Base-by-base conservation (phyloP, 2,329 filamentous ascomycete genomes). In the Sporothrix globosa region DNA sequence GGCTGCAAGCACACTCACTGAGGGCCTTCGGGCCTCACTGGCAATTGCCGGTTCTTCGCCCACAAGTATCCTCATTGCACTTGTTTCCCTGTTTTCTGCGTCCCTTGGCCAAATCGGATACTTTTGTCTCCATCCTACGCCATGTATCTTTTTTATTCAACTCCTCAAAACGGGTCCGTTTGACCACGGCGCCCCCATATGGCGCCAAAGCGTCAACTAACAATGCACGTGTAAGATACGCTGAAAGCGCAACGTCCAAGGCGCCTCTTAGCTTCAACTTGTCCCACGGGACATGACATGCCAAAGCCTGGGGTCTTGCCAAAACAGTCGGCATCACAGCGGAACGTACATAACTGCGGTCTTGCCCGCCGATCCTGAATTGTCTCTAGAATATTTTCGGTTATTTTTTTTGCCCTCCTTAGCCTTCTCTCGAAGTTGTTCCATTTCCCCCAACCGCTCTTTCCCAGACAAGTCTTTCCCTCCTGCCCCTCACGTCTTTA, bases 91-190 rank as follows among this genome's bases (percentile, higher is more conserved):
- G 60, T 65, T 65, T 65, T 65, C 14, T 48, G 44, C 9, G 60
- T 13, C n/a, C 14, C 19, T 41, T 65, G 27, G 41, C 21, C 60
- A 48, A 48, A 13, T 48, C 21, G 24, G 21, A 48, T 65, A 65
- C 60, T 48, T 65, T 27, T 48, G 11, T n/a, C n/a, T 27, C 13
- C 11, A 14, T 30, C 3, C 3, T 24, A 30, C 24, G 24, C 60
- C 48, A 48, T 65, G 41, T 65, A 65, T 30, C 60, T 48, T 65
- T 63, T 65, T n/a, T 65, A 48, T n/a, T 65, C 44, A 65, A 41
- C 41, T 48, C 48, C 41, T 65, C 13, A 34, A 65, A 48, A 48
- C 17, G 39, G 41, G 21, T n/a, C 14, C 17, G 9, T 24, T 48
- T 27, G 13, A 65, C n/a, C 14, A 27, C 10, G 30, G 60, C 1